Conservation (phyloP, 306 rosid genomes). For the Clitoria ternatea region DNA sequence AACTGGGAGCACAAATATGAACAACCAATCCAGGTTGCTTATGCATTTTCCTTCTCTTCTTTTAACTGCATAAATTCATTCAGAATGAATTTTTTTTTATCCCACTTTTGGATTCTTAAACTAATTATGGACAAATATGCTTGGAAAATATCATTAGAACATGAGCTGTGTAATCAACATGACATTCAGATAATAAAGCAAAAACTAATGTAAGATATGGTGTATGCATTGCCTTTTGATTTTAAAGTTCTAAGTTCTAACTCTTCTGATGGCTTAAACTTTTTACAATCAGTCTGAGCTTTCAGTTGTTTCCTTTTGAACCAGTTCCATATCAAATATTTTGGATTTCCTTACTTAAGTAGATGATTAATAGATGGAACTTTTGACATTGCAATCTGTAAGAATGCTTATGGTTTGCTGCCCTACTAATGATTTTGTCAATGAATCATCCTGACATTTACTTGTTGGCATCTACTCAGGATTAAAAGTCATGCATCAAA, state of each 20-base stretch:
- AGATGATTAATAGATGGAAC: neutral
- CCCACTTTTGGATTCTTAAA: neutral
- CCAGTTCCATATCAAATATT: neutral
- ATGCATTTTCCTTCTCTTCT: conserved; percentile 25
- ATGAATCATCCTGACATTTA: neutral
- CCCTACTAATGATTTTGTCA: neutral
- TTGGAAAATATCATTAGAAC: neutral
- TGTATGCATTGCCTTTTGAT: neutral
- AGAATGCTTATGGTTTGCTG: conserved; percentile 6
- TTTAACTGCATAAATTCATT: conserved; percentile 1
- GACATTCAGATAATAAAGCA: neutral
- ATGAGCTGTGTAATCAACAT: neutral
- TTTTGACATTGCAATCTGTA: neutral
- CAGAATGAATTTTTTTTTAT: neutral
- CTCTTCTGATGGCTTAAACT: neutral
- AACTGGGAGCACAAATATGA: conserved; percentile 98
- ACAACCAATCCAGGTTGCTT: conserved; percentile 85
- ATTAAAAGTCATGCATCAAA: neutral
- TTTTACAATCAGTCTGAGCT: neutral
- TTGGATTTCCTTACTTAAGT: conserved; percentile 5
- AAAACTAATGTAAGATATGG: neutral
- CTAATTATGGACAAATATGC: neutral
- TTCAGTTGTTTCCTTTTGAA: conserved; percentile 7
- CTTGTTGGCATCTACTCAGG: neutral
- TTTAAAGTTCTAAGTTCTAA: too few species aligned